phyloP scores from a whole-genome alignment of 139 green algal genomes.

The Yamagishiella unicocca region DNA sequence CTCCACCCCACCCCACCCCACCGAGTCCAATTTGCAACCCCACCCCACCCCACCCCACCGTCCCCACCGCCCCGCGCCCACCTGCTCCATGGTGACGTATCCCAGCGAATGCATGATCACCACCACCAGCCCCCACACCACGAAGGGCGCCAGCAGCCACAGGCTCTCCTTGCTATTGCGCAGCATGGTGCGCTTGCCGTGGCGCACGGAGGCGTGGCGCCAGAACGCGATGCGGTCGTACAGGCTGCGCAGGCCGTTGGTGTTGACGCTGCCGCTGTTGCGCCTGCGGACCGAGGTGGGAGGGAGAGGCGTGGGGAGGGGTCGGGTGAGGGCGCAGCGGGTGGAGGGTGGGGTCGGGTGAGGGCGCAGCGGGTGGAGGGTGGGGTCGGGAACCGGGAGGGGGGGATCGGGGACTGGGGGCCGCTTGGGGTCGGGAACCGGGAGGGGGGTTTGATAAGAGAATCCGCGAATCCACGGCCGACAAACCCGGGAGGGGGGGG shows the following conservation, averaged over 20 bases:
- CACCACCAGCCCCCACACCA: constrained; percentile 44
- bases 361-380: too few species aligned
- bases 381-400: too few species aligned
- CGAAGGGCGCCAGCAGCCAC: constrained; percentile 47
- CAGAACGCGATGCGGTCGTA: constrained; percentile 39
- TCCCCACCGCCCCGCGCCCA: background rate
- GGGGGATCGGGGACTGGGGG: too few species aligned
- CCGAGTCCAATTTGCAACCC: background rate
- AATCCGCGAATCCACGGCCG: too few species aligned
- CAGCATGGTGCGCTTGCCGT: constrained; percentile 52
- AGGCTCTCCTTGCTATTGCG: constrained; percentile 51
- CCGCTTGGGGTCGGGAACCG: too few species aligned
- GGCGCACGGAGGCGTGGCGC: background rate
- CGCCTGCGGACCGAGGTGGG: background rate
- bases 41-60: background rate
- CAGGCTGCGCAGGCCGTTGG: constrained; percentile 17
- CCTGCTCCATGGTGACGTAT: constrained; percentile 43
- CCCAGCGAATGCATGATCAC: constrained; percentile 50
- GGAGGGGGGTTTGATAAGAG: too few species aligned
- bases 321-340: too few species aligned
- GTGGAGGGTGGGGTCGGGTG: too few species aligned
- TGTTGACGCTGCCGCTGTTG: too few species aligned
- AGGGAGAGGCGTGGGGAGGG: background rate
- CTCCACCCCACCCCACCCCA: background rate
- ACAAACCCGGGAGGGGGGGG: too few species aligned